Percentiles rank a stretch among this genome's conserved stretches.
These are phyloP conservation scores for Neonectria sp. DNA, from an alignment of 2,329 filamentous ascomycete genomes.

Conservation along the genomic window DNA sequence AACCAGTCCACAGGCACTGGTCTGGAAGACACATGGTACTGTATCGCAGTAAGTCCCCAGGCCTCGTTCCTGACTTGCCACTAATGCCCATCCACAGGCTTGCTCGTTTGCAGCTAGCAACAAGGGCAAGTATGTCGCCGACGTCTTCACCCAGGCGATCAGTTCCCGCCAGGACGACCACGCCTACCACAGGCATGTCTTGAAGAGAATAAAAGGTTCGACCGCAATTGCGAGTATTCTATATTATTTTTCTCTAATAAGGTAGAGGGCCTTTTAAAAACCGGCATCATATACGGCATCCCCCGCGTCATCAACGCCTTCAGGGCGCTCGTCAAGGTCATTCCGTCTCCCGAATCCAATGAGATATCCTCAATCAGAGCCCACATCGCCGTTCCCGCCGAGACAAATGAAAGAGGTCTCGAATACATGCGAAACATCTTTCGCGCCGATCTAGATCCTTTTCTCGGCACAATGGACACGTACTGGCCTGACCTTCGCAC, in stretches of 20 bases:
- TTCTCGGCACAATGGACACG: constrained; percentile 42
- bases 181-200: constrained; percentile 29
- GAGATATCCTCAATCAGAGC: constrained; percentile 39
- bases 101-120: constrained; percentile 39
- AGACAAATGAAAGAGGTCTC: constrained; percentile 38
- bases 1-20: constrained; percentile 14
- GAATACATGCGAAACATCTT: constrained; percentile 48
- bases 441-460: constrained; percentile 45
- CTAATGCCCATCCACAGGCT: constrained; percentile 5
- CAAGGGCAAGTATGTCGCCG: constrained; percentile 35
- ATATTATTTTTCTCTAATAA: not conserved
- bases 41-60: constrained; percentile 25
- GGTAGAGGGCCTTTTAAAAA: constrained; percentile 42
- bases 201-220: constrained; percentile 33
- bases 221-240: too few relatives aligned
- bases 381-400: constrained; percentile 34
- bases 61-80: not conserved
- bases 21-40: constrained; percentile 36
- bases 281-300: constrained; percentile 47
- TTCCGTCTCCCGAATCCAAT: constrained; percentile 39
- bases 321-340: constrained; percentile 36
- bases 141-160: constrained; percentile 32
- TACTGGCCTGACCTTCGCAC: constrained; percentile 47
- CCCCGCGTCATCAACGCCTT: constrained; percentile 47
- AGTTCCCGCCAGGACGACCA: constrained; percentile 16